Base-by-base conservation (phyloP, 371 early-diverging fungal species). In the Nematocida sp. region DNA sequence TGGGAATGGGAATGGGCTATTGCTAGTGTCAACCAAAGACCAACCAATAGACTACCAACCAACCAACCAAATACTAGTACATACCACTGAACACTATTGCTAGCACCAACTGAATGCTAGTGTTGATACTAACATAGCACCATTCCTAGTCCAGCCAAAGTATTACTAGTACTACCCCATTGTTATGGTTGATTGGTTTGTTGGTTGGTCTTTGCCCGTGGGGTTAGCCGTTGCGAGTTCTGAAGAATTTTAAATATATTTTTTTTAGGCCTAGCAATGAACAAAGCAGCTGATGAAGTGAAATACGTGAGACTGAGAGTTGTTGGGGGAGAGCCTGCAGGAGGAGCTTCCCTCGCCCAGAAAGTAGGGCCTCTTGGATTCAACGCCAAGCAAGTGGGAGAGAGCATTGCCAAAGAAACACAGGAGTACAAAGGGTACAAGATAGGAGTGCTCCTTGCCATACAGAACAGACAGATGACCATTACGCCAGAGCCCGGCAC, bases 301-400 rank as follows among this genome's bases (percentile, higher is more conserved):
- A 76, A 76, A 60, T 67, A 76, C 55, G 77, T 76, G 43, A 65
- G 66, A 67, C 38, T 83, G 25, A 75, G 79, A 80, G 80, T 79
- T 79, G 91, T 93, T 79, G 99, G 99, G 86, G 96, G 95, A 87
- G 96, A 96, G 87, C 74, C 74, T n/a, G 91, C 93, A 81, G 92
- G 94, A 85, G 93, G 95, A 85, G 91, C 94, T 80, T 90, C 92
- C 77, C 90, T 98, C 65, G 96, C 96, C 63, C 96, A 95, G 85
- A 95, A 93, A 89, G 91, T 95, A 81, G 99, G 96, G 89, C 96
- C 96, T 80, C 89, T 95, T 80, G 97, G 97, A 91, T 87, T 98
- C 66, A 89, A 93, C 60, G 95, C 96, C 86, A 98, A 98, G 89
- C 94, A 94, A 88, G 92, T 96, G 79, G 96, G 96, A 86, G 99